Conservation (phyloP, 2,329 filamentous ascomycete species). For the Aspergillus ochraceoroseus region DNA sequence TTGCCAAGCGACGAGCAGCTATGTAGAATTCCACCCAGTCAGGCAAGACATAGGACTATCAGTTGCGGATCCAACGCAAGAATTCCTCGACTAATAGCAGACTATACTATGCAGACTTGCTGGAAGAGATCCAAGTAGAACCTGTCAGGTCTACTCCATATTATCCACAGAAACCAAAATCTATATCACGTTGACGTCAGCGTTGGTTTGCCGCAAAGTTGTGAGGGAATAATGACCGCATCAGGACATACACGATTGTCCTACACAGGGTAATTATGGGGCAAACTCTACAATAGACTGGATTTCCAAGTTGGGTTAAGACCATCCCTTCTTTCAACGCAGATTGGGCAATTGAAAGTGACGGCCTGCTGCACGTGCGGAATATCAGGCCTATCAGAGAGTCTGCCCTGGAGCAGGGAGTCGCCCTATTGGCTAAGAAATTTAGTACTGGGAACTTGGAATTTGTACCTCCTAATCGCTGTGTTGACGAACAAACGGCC, state of each 20-base stretch:
- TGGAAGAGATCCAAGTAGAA: no score
- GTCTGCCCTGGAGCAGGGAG: background rate
- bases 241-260: conserved; percentile 1
- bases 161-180: no score
- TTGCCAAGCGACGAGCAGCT: background rate
- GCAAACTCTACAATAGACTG: background rate
- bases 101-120: no score
- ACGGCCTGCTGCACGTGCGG: conserved; percentile 18
- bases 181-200: conserved; percentile 5
- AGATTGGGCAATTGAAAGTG: conserved; percentile 23
- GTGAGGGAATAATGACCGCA: conserved; percentile 8
- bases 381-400: conserved; percentile 14
- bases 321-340: no score
- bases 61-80: conserved; percentile 9
- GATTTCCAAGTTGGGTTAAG: conserved; percentile 7
- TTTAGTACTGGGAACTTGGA: background rate
- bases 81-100: conserved; percentile 8
- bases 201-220: background rate
- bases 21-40: conserved; percentile 21
- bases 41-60: conserved; percentile 17
- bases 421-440: background rate
- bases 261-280: background rate
- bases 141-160: no score
- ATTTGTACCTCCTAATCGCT: no score
- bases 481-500: no score